Conservation (phyloP, 2,329 filamentous ascomycete genomes). For the Stagonosporopsis vannaccii region DNA sequence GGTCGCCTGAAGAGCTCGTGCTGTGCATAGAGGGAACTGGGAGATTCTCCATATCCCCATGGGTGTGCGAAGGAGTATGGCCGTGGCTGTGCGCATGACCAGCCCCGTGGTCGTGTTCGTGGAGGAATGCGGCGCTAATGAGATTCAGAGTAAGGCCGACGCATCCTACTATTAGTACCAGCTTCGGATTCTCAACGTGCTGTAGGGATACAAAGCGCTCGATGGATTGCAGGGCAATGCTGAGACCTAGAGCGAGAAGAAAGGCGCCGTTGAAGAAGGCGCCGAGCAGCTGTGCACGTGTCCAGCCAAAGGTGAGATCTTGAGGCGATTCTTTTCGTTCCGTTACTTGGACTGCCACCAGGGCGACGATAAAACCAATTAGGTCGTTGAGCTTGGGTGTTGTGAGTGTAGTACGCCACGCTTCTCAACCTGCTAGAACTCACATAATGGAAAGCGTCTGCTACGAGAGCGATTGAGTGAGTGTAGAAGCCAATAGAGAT, state of each 20-base stretch:
- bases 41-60: constrained; percentile 24
- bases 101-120: constrained; percentile 57
- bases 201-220: constrained; percentile 70
- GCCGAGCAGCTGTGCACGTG: constrained; percentile 74
- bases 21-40: constrained; percentile 36
- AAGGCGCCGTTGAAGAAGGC: constrained; percentile 85
- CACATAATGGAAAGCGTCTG: constrained; percentile 75
- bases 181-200: constrained; percentile 66
- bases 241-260: constrained; percentile 73
- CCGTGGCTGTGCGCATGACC: constrained; percentile 41
- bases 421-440: neutral
- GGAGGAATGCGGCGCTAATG: constrained; percentile 69
- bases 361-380: constrained; percentile 71
- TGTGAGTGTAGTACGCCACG: neutral
- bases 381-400: constrained; percentile 70
- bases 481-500: constrained; percentile 72
- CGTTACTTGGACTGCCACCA: constrained; percentile 67
- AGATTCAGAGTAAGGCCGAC: constrained; percentile 73
- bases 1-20: constrained; percentile 4
- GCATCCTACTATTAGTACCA: constrained; percentile 74
- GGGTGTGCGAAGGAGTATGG: constrained; percentile 31
- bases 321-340: constrained; percentile 64
- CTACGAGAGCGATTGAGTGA: constrained; percentile 73
- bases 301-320: constrained; percentile 76
- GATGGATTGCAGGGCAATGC: constrained; percentile 75